Base-by-base conservation (phyloP, 495 filamentous ascomycete species). In the Sordaria brevicollis region DNA sequence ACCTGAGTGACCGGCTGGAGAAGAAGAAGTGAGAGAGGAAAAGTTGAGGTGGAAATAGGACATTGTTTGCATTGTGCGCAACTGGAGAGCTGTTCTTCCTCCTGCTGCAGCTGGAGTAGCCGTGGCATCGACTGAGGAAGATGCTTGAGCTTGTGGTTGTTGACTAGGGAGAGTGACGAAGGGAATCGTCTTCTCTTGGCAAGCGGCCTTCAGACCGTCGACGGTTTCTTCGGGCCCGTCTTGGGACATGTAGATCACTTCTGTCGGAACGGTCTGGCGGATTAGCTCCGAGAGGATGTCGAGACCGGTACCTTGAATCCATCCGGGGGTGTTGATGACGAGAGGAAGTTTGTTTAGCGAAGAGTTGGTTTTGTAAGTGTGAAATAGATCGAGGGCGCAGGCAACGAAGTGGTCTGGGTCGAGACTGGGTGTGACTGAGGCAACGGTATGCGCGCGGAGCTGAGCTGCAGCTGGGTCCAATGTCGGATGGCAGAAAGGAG, bases 311-410 rank as follows among this genome's bases (percentile, higher is more conserved):
- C 91, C 91, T 75, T 90, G 89, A 34, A 94, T 88, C 92, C 92
- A 95, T 25, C 92, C 92, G 2, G 92, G 89, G 13, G 89, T 91
- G 77, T 96, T 95, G 76, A 97, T 86, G 9, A 97, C 82, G 8
- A 97, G 82, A 3, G 91, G 90, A 7, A 82, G 73, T 35, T 86
- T 31, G 49, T 76, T 68, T 6, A 33, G 36, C 8, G 75, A 68
- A 33, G 80, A 76, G 7, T 70, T 37, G n/a, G 75, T 77, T 25
- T 83, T 85, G 76, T 93, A 94, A 37, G 87, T 83, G 15, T 85
- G 76, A 72, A 91, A 83, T 1, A 96, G 86, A 72, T 95, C 89
- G 67, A 88, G 81, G 9, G 84, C 87, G 72, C 90, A 91, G 17
- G 87, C 80, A 9, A 89, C 78, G 73, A 92, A 96, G 72, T 93